A percentile compares a stretch with the other conserved stretches of the same genome.
phyloP scores from a whole-genome alignment of 2,329 filamentous ascomycete species.

The Tolypocladium ophioglossoides region DNA sequence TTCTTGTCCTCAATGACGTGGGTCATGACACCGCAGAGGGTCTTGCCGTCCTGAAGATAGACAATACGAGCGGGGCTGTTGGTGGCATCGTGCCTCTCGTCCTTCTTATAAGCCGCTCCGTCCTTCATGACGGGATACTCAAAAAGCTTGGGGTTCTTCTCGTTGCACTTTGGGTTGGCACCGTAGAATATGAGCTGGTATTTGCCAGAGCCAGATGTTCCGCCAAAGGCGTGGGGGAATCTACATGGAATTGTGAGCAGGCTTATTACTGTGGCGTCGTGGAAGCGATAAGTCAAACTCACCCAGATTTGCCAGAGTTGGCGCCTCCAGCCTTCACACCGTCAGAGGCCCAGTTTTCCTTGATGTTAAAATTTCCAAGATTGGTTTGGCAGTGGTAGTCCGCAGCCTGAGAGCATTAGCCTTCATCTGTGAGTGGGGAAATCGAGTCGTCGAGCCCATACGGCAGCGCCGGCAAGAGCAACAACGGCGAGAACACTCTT shows the following conservation, averaged over 20 bases:
- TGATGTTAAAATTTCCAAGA: neutral
- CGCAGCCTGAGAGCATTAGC: neutral
- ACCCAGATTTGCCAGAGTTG: neutral
- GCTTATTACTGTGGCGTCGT: too few species aligned
- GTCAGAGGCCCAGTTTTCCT: neutral
- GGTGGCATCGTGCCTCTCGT: neutral
- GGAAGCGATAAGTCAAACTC: neutral
- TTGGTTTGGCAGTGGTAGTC: neutral
- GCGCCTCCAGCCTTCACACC: neutral
- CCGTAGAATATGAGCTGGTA: neutral
- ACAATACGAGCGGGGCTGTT: conserved; percentile 1
- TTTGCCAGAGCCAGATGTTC: neutral
- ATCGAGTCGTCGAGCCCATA: neutral
- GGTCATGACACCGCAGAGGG: conserved; percentile 3
- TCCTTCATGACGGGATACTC: conserved; percentile 1
- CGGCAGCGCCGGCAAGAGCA: neutral
- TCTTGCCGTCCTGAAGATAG: conserved; percentile 5
- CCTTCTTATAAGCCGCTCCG: neutral
- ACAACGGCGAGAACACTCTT: neutral
- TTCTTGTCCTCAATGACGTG: conserved; percentile 1
- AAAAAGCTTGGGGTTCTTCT: neutral
- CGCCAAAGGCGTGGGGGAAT: neutral
- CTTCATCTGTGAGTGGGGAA: too few species aligned
- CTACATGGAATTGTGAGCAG: neutral
- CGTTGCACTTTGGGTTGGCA: neutral